Evolutionary conservation across 768 basidiomycete species (phyloP).

Genomic region (Porphyrellus cyaneotinctus): DNA sequence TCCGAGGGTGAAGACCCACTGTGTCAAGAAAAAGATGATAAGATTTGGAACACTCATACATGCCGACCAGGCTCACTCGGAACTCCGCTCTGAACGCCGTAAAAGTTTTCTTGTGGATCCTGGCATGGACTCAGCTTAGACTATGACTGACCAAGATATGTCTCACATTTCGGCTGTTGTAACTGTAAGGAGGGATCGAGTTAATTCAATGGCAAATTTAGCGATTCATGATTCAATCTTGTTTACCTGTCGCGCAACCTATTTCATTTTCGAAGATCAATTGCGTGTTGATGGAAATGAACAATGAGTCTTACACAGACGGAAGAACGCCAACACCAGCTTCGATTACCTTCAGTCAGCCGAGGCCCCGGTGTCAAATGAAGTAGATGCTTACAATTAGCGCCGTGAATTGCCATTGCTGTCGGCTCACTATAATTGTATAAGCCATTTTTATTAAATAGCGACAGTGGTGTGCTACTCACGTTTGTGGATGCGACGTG

Average conservation of each 20-base stretch:
- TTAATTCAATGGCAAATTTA: constrained; percentile 11
- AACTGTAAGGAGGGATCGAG: constrained; percentile 18
- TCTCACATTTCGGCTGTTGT: constrained; percentile 32
- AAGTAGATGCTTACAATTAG: constrained; percentile 30
- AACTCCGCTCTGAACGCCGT: constrained; percentile 23
- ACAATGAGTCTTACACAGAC: constrained; percentile 23
- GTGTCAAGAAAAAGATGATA: not conserved
- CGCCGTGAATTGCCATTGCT: constrained; percentile 30
- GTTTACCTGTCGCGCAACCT: constrained; percentile 35
- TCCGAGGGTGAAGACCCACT: constrained; percentile 53
- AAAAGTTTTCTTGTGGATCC: constrained; percentile 28
- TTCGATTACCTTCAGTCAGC: constrained; percentile 11
- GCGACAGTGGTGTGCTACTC: not conserved
- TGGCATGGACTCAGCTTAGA: constrained; percentile 2
- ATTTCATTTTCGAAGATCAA: not conserved
- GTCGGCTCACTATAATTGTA: constrained; percentile 23
- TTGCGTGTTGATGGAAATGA: not conserved
- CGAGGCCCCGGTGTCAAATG: not conserved
- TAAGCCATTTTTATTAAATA: not conserved
- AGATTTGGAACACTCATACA: not conserved
- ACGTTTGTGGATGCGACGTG: constrained; percentile 15
- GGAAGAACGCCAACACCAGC: constrained; percentile 30
- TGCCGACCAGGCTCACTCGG: constrained; percentile 7
- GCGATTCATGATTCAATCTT: not conserved
- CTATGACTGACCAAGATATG: not conserved